These are phyloP conservation scores for Lagerstroemia fauriei DNA, from an alignment of 441 rosid species.

Conservation along the genomic window DNA sequence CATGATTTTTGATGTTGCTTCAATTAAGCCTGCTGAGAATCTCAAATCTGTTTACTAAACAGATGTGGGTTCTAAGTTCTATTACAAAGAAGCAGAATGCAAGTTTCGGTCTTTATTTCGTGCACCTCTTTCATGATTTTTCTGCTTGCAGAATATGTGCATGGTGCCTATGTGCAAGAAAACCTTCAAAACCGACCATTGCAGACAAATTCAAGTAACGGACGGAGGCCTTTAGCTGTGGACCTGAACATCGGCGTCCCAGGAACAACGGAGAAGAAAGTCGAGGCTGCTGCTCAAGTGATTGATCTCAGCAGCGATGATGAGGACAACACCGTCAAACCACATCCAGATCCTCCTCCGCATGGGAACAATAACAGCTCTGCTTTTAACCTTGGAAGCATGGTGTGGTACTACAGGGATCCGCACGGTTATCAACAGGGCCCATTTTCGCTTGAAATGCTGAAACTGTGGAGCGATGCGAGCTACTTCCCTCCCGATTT, in stretches of 20 bases:
- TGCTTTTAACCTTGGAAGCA: conserved; percentile 29
- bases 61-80: not conserved
- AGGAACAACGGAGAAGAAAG: conserved; percentile 5
- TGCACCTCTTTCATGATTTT: not conserved
- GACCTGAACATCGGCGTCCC: conserved; percentile 21
- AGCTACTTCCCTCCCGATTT: conserved; percentile 58
- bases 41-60: not conserved
- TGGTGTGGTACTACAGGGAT: conserved; percentile 65
- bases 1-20: not conserved
- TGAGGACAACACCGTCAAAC: conserved; percentile 24
- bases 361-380: not conserved
- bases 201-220: conserved; percentile 13
- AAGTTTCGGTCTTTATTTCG: not conserved
- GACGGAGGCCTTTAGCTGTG: conserved; percentile 9
- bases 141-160: conserved; percentile 32
- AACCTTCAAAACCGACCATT: conserved; percentile 31
- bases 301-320: conserved; percentile 61
- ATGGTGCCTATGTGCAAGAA: conserved; percentile 25
- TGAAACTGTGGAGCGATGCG: conserved; percentile 60
- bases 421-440: conserved; percentile 66
- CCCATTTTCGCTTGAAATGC: conserved; percentile 58
- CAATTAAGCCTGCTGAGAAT: not conserved
- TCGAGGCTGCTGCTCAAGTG: conserved; percentile 30
- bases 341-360: not conserved
- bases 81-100: not conserved